Evolutionary conservation across 345 rosid species (phyloP), one percentile per base, ranked within the genome.

Genomic region (Eucalyptus pauciflora): DNA sequence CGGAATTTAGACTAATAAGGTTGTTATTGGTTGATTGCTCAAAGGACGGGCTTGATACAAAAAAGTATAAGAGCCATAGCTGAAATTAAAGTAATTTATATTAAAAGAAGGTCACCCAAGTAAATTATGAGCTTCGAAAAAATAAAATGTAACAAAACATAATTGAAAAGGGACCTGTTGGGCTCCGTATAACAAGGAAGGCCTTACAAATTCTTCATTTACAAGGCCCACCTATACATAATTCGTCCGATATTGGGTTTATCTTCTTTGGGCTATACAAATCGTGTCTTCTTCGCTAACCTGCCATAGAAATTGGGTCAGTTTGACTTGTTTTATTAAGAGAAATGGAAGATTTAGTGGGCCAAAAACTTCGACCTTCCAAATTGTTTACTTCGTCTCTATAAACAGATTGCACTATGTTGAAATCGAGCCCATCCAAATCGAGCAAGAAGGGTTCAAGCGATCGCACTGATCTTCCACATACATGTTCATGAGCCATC

Each of bases 401-500:
- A 29, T 80, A 51, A n/a, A 62, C 13, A 20, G 87, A 58, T 29
- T 87, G 89, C 64, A 90, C 43, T 31, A 87, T 49, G 69, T 90
- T 90, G 88, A 3, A 76, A 33, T 86, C 91, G 62, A 90, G 48
- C 51, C 88, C 88, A 24, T 88, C 91, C 17, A 90, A 83, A 13
- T 52, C 54, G n/a, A 86, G 88, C 43, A 88, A 81, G 31, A 50
- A 6, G 52, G 87, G 50, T 54, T 64, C 49, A 48, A 31, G 50
- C n/a, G 8, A 24, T 56, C 62, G 62, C 62, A 10, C 62, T 24
- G 27, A 12, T 88, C 87, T 54, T 56, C 50, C 71, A 33, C 85
- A 50, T 71, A 87, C 41, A 49, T 12, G 58, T 54, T 43, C 16
- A 90, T 90, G 87, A 86, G 87, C 88, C 91, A 91, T 83, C 64